Conservation (phyloP, 2,329 filamentous ascomycete species). For the Hypoxylon sp. region DNA sequence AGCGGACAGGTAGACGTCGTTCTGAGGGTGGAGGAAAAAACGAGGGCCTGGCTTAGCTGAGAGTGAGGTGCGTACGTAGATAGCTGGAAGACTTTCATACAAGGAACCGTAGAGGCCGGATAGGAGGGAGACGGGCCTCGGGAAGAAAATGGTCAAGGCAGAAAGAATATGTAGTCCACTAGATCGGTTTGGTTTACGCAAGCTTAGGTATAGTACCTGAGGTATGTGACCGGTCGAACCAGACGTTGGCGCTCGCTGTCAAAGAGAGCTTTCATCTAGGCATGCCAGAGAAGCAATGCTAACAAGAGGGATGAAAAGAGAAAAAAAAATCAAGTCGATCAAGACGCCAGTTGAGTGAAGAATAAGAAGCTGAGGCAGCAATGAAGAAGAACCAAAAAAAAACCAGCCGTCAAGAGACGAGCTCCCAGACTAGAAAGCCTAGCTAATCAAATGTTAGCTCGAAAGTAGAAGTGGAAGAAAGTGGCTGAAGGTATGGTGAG, state of each 20-base stretch:
- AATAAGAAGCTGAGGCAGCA: slow-evolving; percentile 28
- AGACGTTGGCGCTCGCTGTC: slow-evolving; percentile 32
- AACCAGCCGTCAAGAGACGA: slow-evolving; percentile 17
- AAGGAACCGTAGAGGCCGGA: slow-evolving; percentile 47
- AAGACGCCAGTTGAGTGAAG: slow-evolving; percentile 22
- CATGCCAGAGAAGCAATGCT: slow-evolving; percentile 24
- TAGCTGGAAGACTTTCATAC: slow-evolving; percentile 55
- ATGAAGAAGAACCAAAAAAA: too few species aligned
- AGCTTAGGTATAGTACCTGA: slow-evolving; percentile 2
- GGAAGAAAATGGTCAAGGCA: slow-evolving; percentile 24
- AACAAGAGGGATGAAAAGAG: slow-evolving; percentile 7
- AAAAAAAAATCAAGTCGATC: slow-evolving; percentile 5
- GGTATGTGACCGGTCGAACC: slow-evolving; percentile 18
- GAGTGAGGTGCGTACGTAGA: slow-evolving; percentile 48
- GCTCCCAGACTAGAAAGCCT: slow-evolving; percentile 18
- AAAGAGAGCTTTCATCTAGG: slow-evolving; percentile 28
- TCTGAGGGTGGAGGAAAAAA: slow-evolving; percentile 52
- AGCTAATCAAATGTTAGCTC: slow-evolving; percentile 24
- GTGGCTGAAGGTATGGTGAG: slow-evolving; percentile 42
- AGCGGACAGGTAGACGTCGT: slow-evolving; percentile 51
- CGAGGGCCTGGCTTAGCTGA: slow-evolving; percentile 50
- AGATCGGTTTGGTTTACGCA: slow-evolving; percentile 27
- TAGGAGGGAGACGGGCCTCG: slow-evolving; percentile 36
- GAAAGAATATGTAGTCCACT: slow-evolving; percentile 17
- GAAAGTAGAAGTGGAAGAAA: slow-evolving; percentile 29